Conservation (phyloP, 139 green algal genomes). For the Chlorokybus atmophyticus region DNA sequence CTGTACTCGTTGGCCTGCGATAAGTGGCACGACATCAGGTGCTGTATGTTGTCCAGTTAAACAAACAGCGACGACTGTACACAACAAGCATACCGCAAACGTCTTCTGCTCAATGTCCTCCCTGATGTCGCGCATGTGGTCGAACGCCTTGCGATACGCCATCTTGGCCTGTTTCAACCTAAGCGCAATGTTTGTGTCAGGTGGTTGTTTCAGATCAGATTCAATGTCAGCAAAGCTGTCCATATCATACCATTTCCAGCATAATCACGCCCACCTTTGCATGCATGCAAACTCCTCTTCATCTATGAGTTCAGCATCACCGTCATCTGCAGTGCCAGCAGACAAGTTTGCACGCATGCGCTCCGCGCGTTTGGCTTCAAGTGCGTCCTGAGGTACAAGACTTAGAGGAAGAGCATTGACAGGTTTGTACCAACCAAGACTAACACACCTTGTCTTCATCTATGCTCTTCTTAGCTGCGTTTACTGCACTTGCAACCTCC, state of each 20-base stretch:
- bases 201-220: too few relatives aligned
- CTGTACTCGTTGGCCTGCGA: slow-evolving; percentile 30
- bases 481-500: not conserved
- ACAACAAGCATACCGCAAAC: too few relatives aligned
- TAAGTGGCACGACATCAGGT: too few relatives aligned
- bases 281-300: not conserved
- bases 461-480: not conserved
- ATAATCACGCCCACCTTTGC: not conserved
- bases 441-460: not conserved
- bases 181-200: too few relatives aligned
- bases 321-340: not conserved
- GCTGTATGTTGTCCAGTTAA: too few relatives aligned
- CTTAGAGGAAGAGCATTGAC: too few relatives aligned
- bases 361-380: too few relatives aligned
- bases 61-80: too few relatives aligned
- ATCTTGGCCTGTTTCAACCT: slow-evolving; percentile 28
- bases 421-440: too few relatives aligned
- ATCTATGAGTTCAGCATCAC: slow-evolving; percentile 1
- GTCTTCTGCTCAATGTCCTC: slow-evolving; percentile 5
- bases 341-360: too few relatives aligned
- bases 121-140: not conserved
- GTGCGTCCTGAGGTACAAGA: too few relatives aligned
- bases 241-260: slow-evolving; percentile 34
- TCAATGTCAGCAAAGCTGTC: too few relatives aligned
- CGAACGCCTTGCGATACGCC: slow-evolving; percentile 11